A percentile compares a stretch with the other conserved stretches of the same genome.
These are phyloP conservation scores for Pythium sukuiense DNA, from an alignment of 352 stramenopile species.

Conservation along the genomic window DNA sequence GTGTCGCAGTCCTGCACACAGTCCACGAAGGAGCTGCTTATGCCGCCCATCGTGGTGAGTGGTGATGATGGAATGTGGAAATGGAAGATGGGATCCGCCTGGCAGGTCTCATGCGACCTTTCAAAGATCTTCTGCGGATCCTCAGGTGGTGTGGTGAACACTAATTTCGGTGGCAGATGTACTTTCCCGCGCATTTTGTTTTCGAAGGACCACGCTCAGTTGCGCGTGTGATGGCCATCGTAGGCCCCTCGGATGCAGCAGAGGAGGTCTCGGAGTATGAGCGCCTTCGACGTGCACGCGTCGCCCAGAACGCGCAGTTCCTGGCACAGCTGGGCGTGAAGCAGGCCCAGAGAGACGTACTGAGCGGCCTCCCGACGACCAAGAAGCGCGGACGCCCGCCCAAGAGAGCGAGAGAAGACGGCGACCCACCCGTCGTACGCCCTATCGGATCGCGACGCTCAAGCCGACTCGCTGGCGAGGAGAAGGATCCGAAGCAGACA, in stretches of 20 bases:
- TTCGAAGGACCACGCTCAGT: no score
- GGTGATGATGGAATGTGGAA: not conserved
- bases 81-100: not conserved
- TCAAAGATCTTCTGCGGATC: slow-evolving; percentile 3
- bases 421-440: not conserved
- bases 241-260: no score
- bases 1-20: slow-evolving; percentile 56
- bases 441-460: not conserved
- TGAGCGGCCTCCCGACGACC: not conserved
- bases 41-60: slow-evolving; percentile 19
- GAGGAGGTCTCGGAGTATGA: slow-evolving; percentile 49
- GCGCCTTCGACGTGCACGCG: slow-evolving; percentile 34
- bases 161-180: no score
- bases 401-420: slow-evolving; percentile 11
- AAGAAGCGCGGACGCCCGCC: not conserved
- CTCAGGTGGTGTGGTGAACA: not conserved
- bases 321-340: slow-evolving; percentile 42
- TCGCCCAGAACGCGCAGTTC: slow-evolving; percentile 49
- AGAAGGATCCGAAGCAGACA: slow-evolving; percentile 8
- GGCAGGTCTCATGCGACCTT: not conserved
- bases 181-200: no score
- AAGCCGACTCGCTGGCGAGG: slow-evolving; percentile 8
- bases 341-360: not conserved
- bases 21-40: slow-evolving; percentile 38
- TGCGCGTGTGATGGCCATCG: no score